Evolutionary conservation across 1,139 yeast genomes (phyloP), one percentile per base, ranked within the genome.

Genomic region (Trichomonascaceae sp.): DNA sequence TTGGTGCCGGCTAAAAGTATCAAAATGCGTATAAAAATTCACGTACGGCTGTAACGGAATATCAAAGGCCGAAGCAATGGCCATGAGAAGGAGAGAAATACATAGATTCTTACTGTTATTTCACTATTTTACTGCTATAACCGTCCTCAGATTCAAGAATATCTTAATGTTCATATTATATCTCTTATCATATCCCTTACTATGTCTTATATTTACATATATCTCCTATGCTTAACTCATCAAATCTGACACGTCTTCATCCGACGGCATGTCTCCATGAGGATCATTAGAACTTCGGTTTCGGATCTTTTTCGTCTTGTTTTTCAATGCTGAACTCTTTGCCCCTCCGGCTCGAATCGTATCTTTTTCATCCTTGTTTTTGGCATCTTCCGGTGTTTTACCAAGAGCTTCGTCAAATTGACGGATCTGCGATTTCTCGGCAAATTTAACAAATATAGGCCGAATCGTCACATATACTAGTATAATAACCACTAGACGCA

Each of bases 211-310:
- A 76, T 82, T 57, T 83, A 89, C 53, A 84, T 27, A 22, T 4
- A 22, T 43, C 18, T 46, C 22, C 41, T 15, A 36, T 36, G 41
- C 17, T 9, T 15, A 36, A 58, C 85, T 89, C 52, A 85, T 84
- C 61, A 83, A 87, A 63, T 84, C 89, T 63, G 82, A 84, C 57
- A 81, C 83, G 58, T 83, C 87, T 38, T 82, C 88, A 54, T 82
- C 86, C 48, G 82, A 85, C 54, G 81, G 85, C 59, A 76, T 80
- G 39, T 79, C 82, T 49, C 79, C 85, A n/a, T 51, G 54, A n/a
- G 51, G 49, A 24, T 58, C 60, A 19, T 60, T 55, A 1, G 53
- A 52, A 13, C 17, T 13, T 36, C 41, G 41, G 41, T 36, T 36
- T n/a, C 41, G 41, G 41, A 36, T 9, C 43, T 58, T 55, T 5